These are phyloP conservation scores for Chrysoporthe austroafricana DNA, from an alignment of 2,329 filamentous ascomycete species.

Conservation along the genomic window DNA sequence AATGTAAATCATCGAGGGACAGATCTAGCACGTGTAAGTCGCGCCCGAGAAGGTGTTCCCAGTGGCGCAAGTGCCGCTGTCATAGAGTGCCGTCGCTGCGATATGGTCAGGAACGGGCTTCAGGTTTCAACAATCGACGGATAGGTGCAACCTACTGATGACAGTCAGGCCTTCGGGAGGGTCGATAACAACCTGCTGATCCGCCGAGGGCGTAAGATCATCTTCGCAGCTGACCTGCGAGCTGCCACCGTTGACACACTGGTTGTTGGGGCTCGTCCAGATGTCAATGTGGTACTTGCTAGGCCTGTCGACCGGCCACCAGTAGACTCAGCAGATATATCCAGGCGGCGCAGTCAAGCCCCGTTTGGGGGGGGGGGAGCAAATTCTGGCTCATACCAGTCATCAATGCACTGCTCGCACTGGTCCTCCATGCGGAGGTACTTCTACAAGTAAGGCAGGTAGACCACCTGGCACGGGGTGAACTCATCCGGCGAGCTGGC, in stretches of 20 bases:
- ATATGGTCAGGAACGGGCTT: not conserved
- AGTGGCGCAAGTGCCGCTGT: constrained; percentile 2
- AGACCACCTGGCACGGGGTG: constrained; percentile 48
- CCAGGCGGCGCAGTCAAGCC: too few species aligned
- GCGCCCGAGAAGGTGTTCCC: not conserved
- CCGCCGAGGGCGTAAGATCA: constrained; percentile 37
- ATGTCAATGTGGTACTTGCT: constrained; percentile 40
- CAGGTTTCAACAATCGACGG: too few species aligned
- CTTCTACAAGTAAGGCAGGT: constrained; percentile 48
- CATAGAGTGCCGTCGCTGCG: not conserved
- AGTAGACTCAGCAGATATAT: not conserved
- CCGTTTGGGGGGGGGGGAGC: too few species aligned
- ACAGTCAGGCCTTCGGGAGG: constrained; percentile 38
- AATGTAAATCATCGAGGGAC: not conserved
- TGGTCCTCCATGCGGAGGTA: constrained; percentile 42
- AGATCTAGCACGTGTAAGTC: not conserved
- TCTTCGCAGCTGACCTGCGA: constrained; percentile 43
- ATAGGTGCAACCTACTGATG: not conserved
- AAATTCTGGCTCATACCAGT: not conserved
- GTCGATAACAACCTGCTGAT: constrained; percentile 37
- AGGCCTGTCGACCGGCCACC: constrained; percentile 10
- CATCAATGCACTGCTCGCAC: constrained; percentile 30
- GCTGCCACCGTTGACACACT: constrained; percentile 35
- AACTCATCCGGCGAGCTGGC: constrained; percentile 47
- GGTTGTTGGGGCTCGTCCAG: constrained; percentile 41